Base-by-base conservation (phyloP, 179 eudicot genomes). In the Heliamphora pulchella region DNA sequence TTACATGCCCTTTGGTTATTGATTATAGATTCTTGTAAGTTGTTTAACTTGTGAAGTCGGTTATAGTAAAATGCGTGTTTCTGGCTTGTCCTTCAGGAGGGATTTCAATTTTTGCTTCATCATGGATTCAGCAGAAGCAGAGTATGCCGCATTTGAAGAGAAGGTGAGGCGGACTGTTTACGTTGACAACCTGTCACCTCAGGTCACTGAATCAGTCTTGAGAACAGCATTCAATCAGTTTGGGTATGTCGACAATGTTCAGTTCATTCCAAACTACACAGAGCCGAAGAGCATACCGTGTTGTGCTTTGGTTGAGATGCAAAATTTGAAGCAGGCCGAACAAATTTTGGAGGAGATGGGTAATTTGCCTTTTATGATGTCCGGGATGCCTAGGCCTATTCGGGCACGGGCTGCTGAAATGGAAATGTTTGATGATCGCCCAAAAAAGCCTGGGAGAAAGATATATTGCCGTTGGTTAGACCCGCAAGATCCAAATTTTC, bases 351-450 rank as follows among this genome's bases (percentile, higher is more conserved):
- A 39, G 1, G 84, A 64, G 78, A 78, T 89, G 80, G 58, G 74
- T 17, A 55, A 81, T 1, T 81, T 79, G 51, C 92, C 93, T 10
- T 88, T 93, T 70, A 92, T 92, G 97, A 84, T 92, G 78, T 83
- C 84, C 2, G 97, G 93, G 68, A 89, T 91, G 98, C 98, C 97
- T 2, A 87, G 98, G 82, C 94, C 98, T 8, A 91, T 90, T 47
- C 87, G 94, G 76, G 92, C 83, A 22, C 81, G 81, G 51, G 70
- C 81, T 65, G 94, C 98, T 5, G 82, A 73, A 71, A 57, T 75
- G 1, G 90, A 83, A 73, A 94, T 92, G 94, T 92, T 92, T 70
- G 91, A 83, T 14, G 90, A 91, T 17, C 90, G 91, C 11, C 98
- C 97, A 5, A 74, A 50, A 53, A 89, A 85, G 85, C 98, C 93